These are phyloP conservation scores for Backusella australiensis DNA, from an alignment of 192 early-diverging fungal species.

Conservation along the genomic window DNA sequence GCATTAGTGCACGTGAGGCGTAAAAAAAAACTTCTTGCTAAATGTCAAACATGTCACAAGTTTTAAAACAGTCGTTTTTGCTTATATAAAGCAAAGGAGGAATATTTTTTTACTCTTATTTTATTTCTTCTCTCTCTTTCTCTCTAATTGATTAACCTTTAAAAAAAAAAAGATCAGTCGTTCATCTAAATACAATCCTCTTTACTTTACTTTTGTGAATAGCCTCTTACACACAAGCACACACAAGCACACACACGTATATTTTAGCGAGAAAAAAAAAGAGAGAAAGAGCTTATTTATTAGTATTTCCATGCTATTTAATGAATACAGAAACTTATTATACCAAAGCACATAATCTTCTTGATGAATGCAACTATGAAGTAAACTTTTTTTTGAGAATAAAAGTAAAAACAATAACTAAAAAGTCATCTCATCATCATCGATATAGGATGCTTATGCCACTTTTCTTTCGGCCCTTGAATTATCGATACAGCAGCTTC, in stretches of 20 bases:
- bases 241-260: background rate
- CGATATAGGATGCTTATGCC: slow-evolving; percentile 36
- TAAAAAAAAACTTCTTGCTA: background rate
- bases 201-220: background rate
- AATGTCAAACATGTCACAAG: background rate
- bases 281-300: background rate
- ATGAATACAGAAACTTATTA: slow-evolving; percentile 9
- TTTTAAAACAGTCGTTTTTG: background rate
- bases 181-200: background rate
- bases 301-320: background rate
- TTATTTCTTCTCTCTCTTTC: background rate
- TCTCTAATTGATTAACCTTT: background rate
- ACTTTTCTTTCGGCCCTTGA: slow-evolving; percentile 44
- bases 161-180: background rate
- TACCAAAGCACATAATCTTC: slow-evolving; percentile 34
- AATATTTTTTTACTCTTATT: background rate
- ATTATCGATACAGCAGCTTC: slow-evolving; percentile 41
- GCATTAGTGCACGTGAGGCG: too few relatives aligned
- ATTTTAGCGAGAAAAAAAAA: background rate
- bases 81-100: background rate
- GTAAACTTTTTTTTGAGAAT: slow-evolving; percentile 21
- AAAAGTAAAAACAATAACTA: background rate
- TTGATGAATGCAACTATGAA: slow-evolving; percentile 44
- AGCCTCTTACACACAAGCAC: background rate
- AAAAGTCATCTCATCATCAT: background rate